Evolutionary conservation across 371 early-diverging fungal species (phyloP).

Genomic region (Nematocida homosporus): DNA sequence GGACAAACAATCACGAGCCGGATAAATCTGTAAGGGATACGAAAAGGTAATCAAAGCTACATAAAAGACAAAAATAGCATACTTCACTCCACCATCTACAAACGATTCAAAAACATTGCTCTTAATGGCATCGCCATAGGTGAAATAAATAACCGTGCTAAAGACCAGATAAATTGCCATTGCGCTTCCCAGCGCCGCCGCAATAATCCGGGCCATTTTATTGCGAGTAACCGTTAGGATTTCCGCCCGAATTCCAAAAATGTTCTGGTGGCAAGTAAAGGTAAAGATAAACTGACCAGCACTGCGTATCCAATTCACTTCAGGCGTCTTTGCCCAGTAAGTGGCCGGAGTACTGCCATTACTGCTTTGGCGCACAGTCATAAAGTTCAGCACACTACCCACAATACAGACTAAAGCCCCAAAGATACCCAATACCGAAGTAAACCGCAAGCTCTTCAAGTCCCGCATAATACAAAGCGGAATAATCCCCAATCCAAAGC

Average conservation of each 20-base stretch:
- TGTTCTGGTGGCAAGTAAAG: conserved; percentile 92
- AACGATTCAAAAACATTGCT: conserved; percentile 76
- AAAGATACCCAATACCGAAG: conserved; percentile 79
- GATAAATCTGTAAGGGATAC: conserved; percentile 91
- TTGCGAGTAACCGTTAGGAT: conserved; percentile 56
- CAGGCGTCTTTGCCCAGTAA: conserved; percentile 68
- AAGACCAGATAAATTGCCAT: conserved; percentile 77
- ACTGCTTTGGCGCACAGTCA: conserved; percentile 64
- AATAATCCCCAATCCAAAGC: conserved; percentile 50
- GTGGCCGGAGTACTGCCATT: conserved; percentile 63
- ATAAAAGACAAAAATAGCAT: conserved; percentile 77
- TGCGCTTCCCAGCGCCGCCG: conserved; percentile 73
- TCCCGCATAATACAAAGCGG: conserved; percentile 70
- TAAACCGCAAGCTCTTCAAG: conserved; percentile 86
- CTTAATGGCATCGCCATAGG: conserved; percentile 78
- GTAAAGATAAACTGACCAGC: conserved; percentile 95
- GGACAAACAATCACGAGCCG: conserved; percentile 74
- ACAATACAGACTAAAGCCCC: conserved; percentile 80
- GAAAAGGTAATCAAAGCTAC: conserved; percentile 82
- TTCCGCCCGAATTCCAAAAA: conserved; percentile 63
- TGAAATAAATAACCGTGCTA: conserved; percentile 83
- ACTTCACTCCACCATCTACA: conserved; percentile 59
- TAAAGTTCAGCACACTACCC: conserved; percentile 74
- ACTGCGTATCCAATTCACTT: conserved; percentile 73
- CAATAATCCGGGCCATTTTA: conserved; percentile 57